Base-by-base conservation (phyloP, 2,329 filamentous ascomycete species). In the Diaporthe destruens region DNA sequence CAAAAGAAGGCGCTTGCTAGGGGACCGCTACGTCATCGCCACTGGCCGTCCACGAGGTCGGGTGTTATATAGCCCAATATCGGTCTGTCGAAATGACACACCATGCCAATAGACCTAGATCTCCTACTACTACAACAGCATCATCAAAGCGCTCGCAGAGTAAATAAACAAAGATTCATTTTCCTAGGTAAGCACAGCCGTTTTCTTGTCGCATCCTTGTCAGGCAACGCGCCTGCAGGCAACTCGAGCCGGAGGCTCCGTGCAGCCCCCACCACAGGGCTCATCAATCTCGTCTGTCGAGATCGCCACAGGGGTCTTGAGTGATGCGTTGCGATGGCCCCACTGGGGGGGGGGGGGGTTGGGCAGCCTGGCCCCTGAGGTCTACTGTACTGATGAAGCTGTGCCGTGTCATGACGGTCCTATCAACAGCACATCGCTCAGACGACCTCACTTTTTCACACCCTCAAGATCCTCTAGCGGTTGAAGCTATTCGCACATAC, bases 261-360 rank as follows among this genome's bases (percentile, higher is more conserved):
- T 68, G 51, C 65, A 36, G 65, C 36, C 68, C 68, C 68, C 68
- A 70, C 68, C 68, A 53, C 55, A 42, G 61, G 55, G 44, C 54
- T 70, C 25, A 61, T 70, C 68, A 61, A 61, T 70, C 47, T 70
- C 55, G 68, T 34, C 68, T 61, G 68, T 29, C 47, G 23, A 54
- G 68, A 70, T 70, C 55, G 49, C 34, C 68, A 42, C 68, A 70
- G 55, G 68, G 68, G 55, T 70, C n/a, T 18, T 61, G 68, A 56
- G 55, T 61, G 53, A 20, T 51, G 55, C 20, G 16, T 29, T 57
- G 68, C 29, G 47, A 8, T 32, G 61, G 61, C 47, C 61, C 61
- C 61, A 39, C 61, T 53, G 61, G 61, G 29, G 55, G 36, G 47
- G 67, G 16, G 70, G 56, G 53, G 25, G n/a, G n/a, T n/a, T 29